Percentiles rank a stretch among this genome's conserved stretches.
Evolutionary conservation across 371 early-diverging fungal species (phyloP).

Genomic region (Mucor sp.): DNA sequence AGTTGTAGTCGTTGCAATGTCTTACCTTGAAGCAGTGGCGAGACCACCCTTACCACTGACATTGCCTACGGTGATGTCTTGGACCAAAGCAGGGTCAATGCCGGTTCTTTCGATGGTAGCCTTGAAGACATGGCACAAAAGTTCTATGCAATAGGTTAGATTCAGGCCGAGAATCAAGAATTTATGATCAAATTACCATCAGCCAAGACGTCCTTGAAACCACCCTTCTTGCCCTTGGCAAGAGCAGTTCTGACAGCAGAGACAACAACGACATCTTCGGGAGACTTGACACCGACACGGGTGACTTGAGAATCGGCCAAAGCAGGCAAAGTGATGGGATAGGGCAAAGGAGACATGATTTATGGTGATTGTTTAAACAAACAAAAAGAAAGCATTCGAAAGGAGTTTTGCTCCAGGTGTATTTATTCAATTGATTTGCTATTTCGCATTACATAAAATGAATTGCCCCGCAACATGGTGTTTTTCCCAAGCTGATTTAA

Average conservation of each 20-base stretch:
- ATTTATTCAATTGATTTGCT: background rate
- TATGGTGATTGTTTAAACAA: background rate
- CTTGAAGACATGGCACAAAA: conserved; percentile 85
- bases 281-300: conserved; percentile 69
- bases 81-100: conserved; percentile 88
- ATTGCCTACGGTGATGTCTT: conserved; percentile 97
- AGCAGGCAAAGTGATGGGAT: conserved; percentile 27
- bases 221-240: conserved; percentile 91
- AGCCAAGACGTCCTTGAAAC: conserved; percentile 92
- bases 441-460: conserved; percentile 1
- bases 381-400: background rate
- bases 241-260: conserved; percentile 92
- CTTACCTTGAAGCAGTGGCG: conserved; percentile 70
- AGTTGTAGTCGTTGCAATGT: background rate
- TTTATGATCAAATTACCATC: conserved; percentile 27
- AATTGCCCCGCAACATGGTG: background rate
- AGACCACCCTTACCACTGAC: conserved; percentile 94
- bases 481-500: background rate
- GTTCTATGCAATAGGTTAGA: conserved; percentile 42
- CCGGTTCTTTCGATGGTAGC: conserved; percentile 78
- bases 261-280: conserved; percentile 88
- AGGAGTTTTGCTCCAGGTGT: background rate
- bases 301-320: conserved; percentile 29
- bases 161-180: background rate
- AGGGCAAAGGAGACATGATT: conserved; percentile 25